Conservation (phyloP, 78 protist species). For the Dictyostelium capitatum region DNA sequence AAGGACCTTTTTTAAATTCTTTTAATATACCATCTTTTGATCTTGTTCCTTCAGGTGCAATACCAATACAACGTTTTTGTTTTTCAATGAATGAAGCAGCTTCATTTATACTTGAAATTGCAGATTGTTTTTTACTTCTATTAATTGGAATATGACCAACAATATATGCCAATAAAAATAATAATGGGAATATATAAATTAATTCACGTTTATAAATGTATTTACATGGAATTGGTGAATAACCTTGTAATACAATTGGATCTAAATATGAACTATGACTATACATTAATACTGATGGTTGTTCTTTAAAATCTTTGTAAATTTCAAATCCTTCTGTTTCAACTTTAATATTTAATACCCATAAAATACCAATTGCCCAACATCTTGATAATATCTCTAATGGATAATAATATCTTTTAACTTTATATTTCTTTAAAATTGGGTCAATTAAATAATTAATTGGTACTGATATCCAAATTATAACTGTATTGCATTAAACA, state of each 20-base stretch:
- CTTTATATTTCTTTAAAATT: not conserved
- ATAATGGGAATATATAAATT: slow-evolving; percentile 35
- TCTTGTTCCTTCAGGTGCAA: slow-evolving; percentile 79
- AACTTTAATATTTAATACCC: slow-evolving; percentile 17
- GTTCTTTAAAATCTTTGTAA: not conserved
- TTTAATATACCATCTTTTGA: slow-evolving; percentile 74
- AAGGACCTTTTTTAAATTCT: slow-evolving; percentile 79
- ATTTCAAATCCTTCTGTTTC: slow-evolving; percentile 7
- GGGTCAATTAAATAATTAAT: not conserved
- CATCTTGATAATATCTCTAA: slow-evolving; percentile 18
- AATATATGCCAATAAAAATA: slow-evolving; percentile 20
- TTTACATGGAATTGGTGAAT: slow-evolving; percentile 36
- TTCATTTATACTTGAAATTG: slow-evolving; percentile 41
- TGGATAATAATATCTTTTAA: not conserved
- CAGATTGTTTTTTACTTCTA: slow-evolving; percentile 52
- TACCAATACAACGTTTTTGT: slow-evolving; percentile 14
- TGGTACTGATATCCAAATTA: slow-evolving; percentile 49
- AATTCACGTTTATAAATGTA: slow-evolving; percentile 62
- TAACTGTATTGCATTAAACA: slow-evolving; percentile 1
- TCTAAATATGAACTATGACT: slow-evolving; percentile 57
- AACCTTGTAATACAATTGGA: slow-evolving; percentile 57
- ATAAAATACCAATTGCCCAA: slow-evolving; percentile 41
- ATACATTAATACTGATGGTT: slow-evolving; percentile 45
- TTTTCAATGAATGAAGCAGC: slow-evolving; percentile 19
- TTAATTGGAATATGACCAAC: slow-evolving; percentile 80